A percentile compares a stretch with the other conserved stretches of the same genome.
These are phyloP conservation scores for Termitomyces sp. DNA, from an alignment of 768 basidiomycete species.

Conservation along the genomic window DNA sequence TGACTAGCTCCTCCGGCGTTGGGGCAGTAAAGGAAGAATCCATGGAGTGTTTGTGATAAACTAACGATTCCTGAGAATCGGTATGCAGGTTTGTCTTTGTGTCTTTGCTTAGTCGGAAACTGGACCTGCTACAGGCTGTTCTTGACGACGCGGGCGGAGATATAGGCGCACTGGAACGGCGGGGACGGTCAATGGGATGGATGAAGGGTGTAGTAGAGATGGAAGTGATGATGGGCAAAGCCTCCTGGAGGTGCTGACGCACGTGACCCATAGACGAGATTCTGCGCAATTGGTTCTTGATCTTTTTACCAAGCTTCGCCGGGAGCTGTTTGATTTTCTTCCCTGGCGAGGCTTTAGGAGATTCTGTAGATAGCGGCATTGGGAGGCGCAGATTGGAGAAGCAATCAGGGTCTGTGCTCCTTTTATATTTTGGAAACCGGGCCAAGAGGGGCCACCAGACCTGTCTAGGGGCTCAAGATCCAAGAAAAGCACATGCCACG, in stretches of 20 bases:
- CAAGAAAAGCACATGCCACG: slow-evolving; percentile 1
- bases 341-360: slow-evolving; percentile 11
- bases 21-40: not conserved
- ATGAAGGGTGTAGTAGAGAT: slow-evolving; percentile 31
- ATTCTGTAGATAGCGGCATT: slow-evolving; percentile 8
- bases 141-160: slow-evolving; percentile 10
- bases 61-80: slow-evolving; percentile 9
- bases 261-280: slow-evolving; percentile 11
- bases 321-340: slow-evolving; percentile 16
- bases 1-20: not conserved
- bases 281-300: slow-evolving; percentile 14
- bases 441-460: not conserved
- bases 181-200: slow-evolving; percentile 26
- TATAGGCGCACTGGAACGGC: slow-evolving; percentile 13
- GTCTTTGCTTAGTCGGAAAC: slow-evolving; percentile 5
- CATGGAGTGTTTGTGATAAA: slow-evolving; percentile 1
- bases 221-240: slow-evolving; percentile 20
- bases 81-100: not conserved
- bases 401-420: not conserved
- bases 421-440: slow-evolving; percentile 13
- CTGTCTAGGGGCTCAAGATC: not conserved
- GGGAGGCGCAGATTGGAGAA: not conserved
- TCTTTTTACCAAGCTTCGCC: slow-evolving; percentile 18
- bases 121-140: slow-evolving; percentile 14
- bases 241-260: slow-evolving; percentile 18